These are phyloP conservation scores for Hemileia vastatrix DNA, from an alignment of 1,284 basidiomycete genomes.

Conservation along the genomic window DNA sequence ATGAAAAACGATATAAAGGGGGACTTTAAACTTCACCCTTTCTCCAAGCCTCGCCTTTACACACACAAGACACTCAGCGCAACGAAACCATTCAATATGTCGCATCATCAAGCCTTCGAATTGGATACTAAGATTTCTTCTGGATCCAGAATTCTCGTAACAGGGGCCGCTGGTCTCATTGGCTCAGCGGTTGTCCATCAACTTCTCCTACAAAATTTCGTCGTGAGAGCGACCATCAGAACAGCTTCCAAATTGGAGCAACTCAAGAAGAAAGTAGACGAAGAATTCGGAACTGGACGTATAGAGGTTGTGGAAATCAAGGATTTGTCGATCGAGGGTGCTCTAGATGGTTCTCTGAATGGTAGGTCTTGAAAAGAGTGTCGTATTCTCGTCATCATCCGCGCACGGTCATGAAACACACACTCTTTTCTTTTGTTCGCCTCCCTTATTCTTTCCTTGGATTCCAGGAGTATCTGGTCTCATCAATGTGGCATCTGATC, in stretches of 20 bases:
- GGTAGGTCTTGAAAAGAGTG: not conserved
- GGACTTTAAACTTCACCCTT: no score
- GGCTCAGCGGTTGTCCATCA: not conserved
- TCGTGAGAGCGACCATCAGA: not conserved
- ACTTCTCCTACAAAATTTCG: slow-evolving; percentile 10
- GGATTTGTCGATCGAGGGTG: slow-evolving; percentile 15
- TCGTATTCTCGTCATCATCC: no score
- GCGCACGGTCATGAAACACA: not conserved
- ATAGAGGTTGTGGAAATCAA: slow-evolving; percentile 7
- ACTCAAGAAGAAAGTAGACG: slow-evolving; percentile 8
- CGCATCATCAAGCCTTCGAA: no score
- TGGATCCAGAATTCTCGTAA: not conserved
- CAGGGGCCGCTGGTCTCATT: not conserved
- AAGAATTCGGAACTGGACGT: slow-evolving; percentile 5
- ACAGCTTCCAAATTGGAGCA: not conserved
- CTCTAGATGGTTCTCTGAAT: not conserved
- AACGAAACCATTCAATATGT: no score
- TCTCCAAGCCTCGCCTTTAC: no score
- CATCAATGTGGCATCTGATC: not conserved
- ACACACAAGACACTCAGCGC: no score
- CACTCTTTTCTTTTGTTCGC: not conserved
- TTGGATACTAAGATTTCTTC: not conserved
- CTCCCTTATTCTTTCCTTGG: no score
- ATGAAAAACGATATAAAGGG: no score
- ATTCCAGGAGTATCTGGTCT: not conserved